Conservation (phyloP, 257 asterid genomes). For the Phtheirospermum japonicum region DNA sequence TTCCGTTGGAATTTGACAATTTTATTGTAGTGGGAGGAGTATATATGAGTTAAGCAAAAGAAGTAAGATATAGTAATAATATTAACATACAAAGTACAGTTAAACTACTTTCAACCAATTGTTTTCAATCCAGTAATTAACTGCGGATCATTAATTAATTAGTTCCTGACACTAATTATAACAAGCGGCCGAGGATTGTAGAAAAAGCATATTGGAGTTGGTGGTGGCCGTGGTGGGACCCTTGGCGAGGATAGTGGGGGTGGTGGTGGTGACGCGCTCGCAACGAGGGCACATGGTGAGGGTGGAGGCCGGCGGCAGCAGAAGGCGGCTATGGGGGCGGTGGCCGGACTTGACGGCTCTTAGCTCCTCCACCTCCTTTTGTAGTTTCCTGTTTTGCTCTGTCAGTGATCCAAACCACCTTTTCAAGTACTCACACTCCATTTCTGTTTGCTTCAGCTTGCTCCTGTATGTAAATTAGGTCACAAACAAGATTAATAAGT, state of each 20-base stretch:
- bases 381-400: conserved; percentile 61
- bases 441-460: conserved; percentile 86
- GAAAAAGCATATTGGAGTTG: conserved; percentile 29
- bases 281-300: conserved; percentile 83
- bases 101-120: too few species aligned
- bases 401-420: conserved; percentile 68
- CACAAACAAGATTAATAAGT: too few species aligned
- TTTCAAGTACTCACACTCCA: conserved; percentile 67
- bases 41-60: too few species aligned
- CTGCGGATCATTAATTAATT: too few species aligned
- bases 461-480: conserved; percentile 54
- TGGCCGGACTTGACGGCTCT: conserved; percentile 48
- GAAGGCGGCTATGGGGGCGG: conserved; percentile 32
- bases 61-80: too few species aligned
- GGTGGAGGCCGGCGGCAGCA: conserved; percentile 46
- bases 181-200: conserved; percentile 42
- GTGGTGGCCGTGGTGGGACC: too few species aligned
- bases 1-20: too few species aligned
- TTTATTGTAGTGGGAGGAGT: too few species aligned
- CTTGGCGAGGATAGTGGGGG: too few species aligned
- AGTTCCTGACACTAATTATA: conserved; percentile 25
- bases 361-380: conserved; percentile 60
- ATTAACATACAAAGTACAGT: too few species aligned
- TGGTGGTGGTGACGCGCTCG: conserved; percentile 47
- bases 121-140: too few species aligned